Evolutionary conservation across 2,329 filamentous ascomycete species (phyloP).

Genomic region (Xylariomycetidae sp.): DNA sequence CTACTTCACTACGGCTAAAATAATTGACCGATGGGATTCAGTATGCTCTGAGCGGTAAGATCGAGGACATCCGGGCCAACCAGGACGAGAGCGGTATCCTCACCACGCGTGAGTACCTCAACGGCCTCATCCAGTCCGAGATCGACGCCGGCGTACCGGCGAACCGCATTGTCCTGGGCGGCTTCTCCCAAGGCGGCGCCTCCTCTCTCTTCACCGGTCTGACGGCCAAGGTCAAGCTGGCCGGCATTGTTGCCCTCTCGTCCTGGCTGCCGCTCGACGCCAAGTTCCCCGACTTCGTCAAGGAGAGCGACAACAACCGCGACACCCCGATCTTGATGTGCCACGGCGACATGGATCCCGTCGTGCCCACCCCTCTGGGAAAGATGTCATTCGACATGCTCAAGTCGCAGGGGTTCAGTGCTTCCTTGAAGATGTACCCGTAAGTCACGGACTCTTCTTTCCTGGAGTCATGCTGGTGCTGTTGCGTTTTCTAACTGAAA

Average conservation of each 20-base stretch:
- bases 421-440: slow-evolving; percentile 71
- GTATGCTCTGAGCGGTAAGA: slow-evolving; percentile 20
- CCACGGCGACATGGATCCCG: slow-evolving; percentile 71
- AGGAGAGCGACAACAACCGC: slow-evolving; percentile 56
- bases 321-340: slow-evolving; percentile 83
- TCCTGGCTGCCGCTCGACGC: slow-evolving; percentile 69
- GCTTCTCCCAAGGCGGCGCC: slow-evolving; percentile 82
- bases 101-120: slow-evolving; percentile 67
- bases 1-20: background rate
- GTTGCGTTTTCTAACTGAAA: slow-evolving; percentile 2
- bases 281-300: slow-evolving; percentile 53
- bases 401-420: slow-evolving; percentile 63
- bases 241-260: slow-evolving; percentile 81
- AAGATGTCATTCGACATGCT: slow-evolving; percentile 60
- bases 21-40: slow-evolving; percentile 7
- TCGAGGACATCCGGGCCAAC: slow-evolving; percentile 23
- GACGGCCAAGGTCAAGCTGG: slow-evolving; percentile 66
- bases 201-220: slow-evolving; percentile 78
- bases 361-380: slow-evolving; percentile 67
- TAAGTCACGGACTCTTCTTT: slow-evolving; percentile 34
- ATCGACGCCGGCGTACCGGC: slow-evolving; percentile 74
- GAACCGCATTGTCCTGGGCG: slow-evolving; percentile 77
- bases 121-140: slow-evolving; percentile 72
- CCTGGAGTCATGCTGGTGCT: slow-evolving; percentile 2
- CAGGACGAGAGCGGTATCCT: slow-evolving; percentile 67